phyloP scores from a whole-genome alignment of 2,329 filamentous ascomycete genomes.

The Fusarium caatingaense region DNA sequence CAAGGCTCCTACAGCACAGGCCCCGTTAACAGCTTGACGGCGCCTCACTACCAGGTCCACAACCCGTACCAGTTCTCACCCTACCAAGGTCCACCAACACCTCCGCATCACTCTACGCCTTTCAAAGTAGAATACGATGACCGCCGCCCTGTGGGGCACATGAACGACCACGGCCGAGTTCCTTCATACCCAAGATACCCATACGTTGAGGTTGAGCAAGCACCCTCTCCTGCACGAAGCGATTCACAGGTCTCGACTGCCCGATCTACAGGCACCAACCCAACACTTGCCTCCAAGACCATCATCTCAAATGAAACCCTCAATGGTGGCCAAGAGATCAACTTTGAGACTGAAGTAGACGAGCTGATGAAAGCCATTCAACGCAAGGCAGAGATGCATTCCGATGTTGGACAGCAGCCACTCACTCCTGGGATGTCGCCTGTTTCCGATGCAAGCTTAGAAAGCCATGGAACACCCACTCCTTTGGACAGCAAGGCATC shows the following conservation, averaged over 20 bases:
- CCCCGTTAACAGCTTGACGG: slow-evolving; percentile 56
- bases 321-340: slow-evolving; percentile 62
- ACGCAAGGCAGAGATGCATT: slow-evolving; percentile 63
- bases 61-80: slow-evolving; percentile 58
- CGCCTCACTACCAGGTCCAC: slow-evolving; percentile 57
- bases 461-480: slow-evolving; percentile 37
- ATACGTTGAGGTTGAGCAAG: slow-evolving; percentile 51
- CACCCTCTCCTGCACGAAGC: slow-evolving; percentile 50
- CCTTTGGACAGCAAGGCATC: slow-evolving; percentile 45
- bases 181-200: slow-evolving; percentile 45
- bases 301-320: slow-evolving; percentile 60
- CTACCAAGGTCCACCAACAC: slow-evolving; percentile 54
- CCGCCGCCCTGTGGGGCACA: slow-evolving; percentile 42
- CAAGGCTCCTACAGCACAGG: slow-evolving; percentile 57
- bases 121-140: slow-evolving; percentile 52
- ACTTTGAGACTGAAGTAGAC: slow-evolving; percentile 86
- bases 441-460: slow-evolving; percentile 37
- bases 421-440: slow-evolving; percentile 45
- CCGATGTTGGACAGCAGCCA: slow-evolving; percentile 44
- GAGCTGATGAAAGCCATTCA: slow-evolving; percentile 91
- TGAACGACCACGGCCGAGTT: slow-evolving; percentile 40
- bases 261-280: slow-evolving; percentile 43
- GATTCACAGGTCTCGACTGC: slow-evolving; percentile 48
- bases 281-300: slow-evolving; percentile 53
- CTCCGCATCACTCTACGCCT: slow-evolving; percentile 48